Percentiles rank a stretch among this genome's conserved stretches.
Conservation (phyloP, 495 filamentous ascomycete species). For the Cetradonia linearis region DNA sequence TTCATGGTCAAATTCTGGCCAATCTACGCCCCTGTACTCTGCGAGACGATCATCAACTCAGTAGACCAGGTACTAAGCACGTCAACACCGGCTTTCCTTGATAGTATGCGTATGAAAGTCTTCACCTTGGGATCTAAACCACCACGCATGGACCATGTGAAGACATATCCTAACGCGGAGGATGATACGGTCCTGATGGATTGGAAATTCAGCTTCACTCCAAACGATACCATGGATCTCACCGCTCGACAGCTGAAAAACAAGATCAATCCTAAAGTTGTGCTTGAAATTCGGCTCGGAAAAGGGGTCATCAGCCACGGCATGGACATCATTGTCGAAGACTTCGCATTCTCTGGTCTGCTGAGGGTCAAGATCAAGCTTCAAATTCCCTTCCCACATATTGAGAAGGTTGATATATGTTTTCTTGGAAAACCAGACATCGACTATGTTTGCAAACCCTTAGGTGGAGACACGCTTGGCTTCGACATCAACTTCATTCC, state of each 20-base stretch:
- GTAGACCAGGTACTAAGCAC: slow-evolving; percentile 94
- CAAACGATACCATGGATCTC: slow-evolving; percentile 85
- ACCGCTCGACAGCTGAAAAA: slow-evolving; percentile 82
- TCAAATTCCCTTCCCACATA: slow-evolving; percentile 88
- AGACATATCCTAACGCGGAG: slow-evolving; percentile 92
- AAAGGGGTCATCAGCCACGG: slow-evolving; percentile 95
- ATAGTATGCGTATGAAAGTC: slow-evolving; percentile 80
- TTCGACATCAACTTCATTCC: slow-evolving; percentile 99
- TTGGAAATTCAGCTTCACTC: slow-evolving; percentile 99
- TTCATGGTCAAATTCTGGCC: slow-evolving; percentile 99
- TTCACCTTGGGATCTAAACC: slow-evolving; percentile 93
- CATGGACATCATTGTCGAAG: slow-evolving; percentile 92
- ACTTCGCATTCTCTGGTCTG: slow-evolving; percentile 87
- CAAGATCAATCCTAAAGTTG: slow-evolving; percentile 93
- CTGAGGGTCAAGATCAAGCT: slow-evolving; percentile 98
- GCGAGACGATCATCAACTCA: slow-evolving; percentile 79
- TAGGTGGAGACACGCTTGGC: slow-evolving; percentile 88
- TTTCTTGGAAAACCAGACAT: slow-evolving; percentile 69
- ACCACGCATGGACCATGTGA: slow-evolving; percentile 91
- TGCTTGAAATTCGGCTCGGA: slow-evolving; percentile 83
- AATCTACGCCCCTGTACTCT: slow-evolving; percentile 90
- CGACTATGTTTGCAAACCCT: slow-evolving; percentile 94
- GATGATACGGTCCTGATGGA: slow-evolving; percentile 97
- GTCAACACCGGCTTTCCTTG: slow-evolving; percentile 81
- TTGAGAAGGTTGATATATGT: slow-evolving; percentile 83